Evolutionary conservation across 169 alveolate species (phyloP).

Genomic region (Plasmodium fragile): DNA sequence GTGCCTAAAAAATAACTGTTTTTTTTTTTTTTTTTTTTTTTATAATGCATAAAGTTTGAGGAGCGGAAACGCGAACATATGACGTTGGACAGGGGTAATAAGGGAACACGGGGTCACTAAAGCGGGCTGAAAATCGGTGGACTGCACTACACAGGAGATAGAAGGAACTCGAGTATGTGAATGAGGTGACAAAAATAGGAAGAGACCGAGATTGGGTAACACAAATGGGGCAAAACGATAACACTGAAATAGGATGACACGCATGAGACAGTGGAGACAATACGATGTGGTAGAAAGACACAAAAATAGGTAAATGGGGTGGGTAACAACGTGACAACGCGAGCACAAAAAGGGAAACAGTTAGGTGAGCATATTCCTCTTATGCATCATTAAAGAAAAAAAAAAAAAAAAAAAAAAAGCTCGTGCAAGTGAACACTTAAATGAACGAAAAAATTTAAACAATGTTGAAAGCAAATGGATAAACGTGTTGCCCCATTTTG

Average conservation of each 20-base stretch:
- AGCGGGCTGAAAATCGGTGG: background rate
- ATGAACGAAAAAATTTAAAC: background rate
- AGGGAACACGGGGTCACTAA: background rate
- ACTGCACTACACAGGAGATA: background rate
- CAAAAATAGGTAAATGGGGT: background rate
- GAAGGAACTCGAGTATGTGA: background rate
- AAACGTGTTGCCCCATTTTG: background rate
- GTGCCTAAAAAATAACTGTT: background rate
- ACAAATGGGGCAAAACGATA: background rate
- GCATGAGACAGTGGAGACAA: background rate
- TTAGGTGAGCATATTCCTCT: background rate
- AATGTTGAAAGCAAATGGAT: background rate
- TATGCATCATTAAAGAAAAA: background rate
- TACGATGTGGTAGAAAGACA: background rate
- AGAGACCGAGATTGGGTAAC: background rate
- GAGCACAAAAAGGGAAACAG: background rate
- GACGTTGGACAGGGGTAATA: background rate
- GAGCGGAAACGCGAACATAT: background rate
- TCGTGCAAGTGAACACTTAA: background rate
- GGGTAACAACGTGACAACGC: background rate
- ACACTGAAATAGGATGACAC: background rate
- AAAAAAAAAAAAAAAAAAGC: background rate
- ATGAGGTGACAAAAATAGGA: background rate
- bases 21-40: background rate
- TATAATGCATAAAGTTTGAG: background rate